Evolutionary conservation across 257 asterid genomes (phyloP).

Genomic region (Solanum chmielewskii): DNA sequence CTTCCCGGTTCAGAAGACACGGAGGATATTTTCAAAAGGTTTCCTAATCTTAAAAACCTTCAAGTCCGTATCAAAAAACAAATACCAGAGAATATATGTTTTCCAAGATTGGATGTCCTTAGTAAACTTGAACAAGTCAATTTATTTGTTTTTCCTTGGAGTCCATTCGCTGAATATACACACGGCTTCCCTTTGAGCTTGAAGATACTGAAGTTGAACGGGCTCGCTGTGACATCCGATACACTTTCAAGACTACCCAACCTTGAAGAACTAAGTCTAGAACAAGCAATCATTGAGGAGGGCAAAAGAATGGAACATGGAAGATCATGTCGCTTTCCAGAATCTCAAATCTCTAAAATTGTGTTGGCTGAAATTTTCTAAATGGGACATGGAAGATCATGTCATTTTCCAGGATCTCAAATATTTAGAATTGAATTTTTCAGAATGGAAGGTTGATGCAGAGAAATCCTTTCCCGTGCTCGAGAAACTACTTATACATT

Average conservation of each 20-base stretch:
- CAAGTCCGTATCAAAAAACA: too few species aligned
- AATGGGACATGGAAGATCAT: background rate
- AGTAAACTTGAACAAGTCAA: background rate
- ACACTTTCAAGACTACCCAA: background rate
- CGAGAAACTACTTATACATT: rapidly evolving
- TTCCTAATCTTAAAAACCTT: too few species aligned
- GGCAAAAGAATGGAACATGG: background rate
- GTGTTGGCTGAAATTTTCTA: rapidly evolving
- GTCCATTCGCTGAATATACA: background rate
- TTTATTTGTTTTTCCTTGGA: rapidly evolving
- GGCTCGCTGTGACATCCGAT: background rate
- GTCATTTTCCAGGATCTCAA: background rate
- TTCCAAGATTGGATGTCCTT: background rate
- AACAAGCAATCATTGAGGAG: background rate
- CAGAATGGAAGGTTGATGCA: background rate
- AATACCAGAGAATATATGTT: background rate
- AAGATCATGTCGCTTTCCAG: background rate
- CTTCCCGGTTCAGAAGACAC: background rate
- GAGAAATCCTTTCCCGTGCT: background rate
- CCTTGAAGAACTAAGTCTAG: background rate
- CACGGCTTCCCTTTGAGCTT: background rate
- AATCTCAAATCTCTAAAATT: too few species aligned
- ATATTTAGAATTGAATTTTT: background rate
- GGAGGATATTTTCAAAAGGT: too few species aligned
- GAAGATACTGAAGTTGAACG: rapidly evolving